These are phyloP conservation scores for Rhizopus stolonifer DNA, from an alignment of 371 early-diverging fungal genomes.

Conservation along the genomic window DNA sequence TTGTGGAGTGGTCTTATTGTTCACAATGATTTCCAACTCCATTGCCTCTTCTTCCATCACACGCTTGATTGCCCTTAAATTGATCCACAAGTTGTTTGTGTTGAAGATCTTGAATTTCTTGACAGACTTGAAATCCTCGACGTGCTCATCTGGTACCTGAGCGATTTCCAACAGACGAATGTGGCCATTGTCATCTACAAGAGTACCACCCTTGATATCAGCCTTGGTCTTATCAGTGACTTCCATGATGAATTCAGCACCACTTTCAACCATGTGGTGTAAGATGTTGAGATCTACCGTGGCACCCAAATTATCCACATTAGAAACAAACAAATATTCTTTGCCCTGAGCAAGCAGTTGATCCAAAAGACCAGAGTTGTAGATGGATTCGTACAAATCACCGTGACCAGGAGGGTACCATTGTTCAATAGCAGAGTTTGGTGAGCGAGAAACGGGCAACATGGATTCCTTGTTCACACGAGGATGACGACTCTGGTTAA, in stretches of 20 bases:
- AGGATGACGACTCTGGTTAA: slow-evolving; percentile 97
- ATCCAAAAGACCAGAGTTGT: slow-evolving; percentile 95
- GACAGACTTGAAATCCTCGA: slow-evolving; percentile 98
- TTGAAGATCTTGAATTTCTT: slow-evolving; percentile 99
- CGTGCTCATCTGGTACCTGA: slow-evolving; percentile 96
- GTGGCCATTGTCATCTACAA: slow-evolving; percentile 96
- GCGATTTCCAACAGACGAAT: slow-evolving; percentile 98
- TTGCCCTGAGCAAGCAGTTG: slow-evolving; percentile 95
- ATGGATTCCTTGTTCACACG: slow-evolving; percentile 94
- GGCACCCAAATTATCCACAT: slow-evolving; percentile 99
- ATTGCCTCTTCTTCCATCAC: slow-evolving; percentile 81
- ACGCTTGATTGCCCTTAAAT: slow-evolving; percentile 94
- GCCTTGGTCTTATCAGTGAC: slow-evolving; percentile 99
- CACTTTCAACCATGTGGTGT: slow-evolving; percentile 87
- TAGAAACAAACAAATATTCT: slow-evolving; percentile 98
- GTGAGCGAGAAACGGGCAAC: slow-evolving; percentile 79
- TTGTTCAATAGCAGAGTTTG: slow-evolving; percentile 54
- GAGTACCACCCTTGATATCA: slow-evolving; percentile 99
- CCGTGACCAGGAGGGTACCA: slow-evolving; percentile 99
- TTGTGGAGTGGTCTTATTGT: slow-evolving; percentile 85
- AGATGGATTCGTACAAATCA: slow-evolving; percentile 95
- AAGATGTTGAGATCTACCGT: slow-evolving; percentile 96
- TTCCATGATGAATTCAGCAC: slow-evolving; percentile 98
- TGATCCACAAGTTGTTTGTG: slow-evolving; percentile 99
- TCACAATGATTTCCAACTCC: slow-evolving; percentile 97